Evolutionary conservation across 164 flowering plant species (phyloP), one percentile per base, ranked within the genome.

Genomic region (Euptelea pleiosperma): DNA sequence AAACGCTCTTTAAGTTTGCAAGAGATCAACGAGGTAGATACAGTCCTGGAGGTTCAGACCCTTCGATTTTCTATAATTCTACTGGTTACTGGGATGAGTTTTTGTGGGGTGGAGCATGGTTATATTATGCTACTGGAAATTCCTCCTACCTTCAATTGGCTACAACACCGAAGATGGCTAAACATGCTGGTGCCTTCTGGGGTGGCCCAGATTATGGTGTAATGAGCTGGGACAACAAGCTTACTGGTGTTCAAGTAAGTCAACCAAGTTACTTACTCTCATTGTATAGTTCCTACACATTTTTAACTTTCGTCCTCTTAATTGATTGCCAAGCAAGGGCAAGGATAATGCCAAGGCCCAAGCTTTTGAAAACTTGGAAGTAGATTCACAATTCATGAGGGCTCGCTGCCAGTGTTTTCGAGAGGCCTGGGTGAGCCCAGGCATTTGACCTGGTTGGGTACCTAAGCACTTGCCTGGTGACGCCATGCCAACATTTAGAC

Each of bases 181-280:
- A 77, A 52, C 97, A 88, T 75, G 97, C 99, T 37, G 99, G 99
- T 70, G 99, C 96, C 44, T 92, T 89, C 70, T 89, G 89, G 91
- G 91, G 96, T 57, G 92, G 96, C 6, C 96, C 90, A 1, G 83
- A 78, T 71, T 86, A 86, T 67, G 97, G 99, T 44, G 96, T 93
- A 1, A 51, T 93, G 45, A 93, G 91, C 72, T 93, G 97, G 97
- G 99, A 93, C 61, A 88, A 85, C 84, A 93, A 93, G 81, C 96
- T 90, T 63, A 71, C 95, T 49, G 99, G 97, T 52, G 88, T 93
- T 70, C 96, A 86, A 75, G 99, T 93, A 67, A 78, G 74, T 71
- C 24, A 41, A 37, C 12, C n/a, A 21, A 42, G 24, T 1, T 3
- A 55, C 47, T 28, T 35, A 25, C 43, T 43, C 57, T 39, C 40